phyloP scores from a whole-genome alignment of 176 grass and related monocot genomes.

The Tillandsia leiboldiana region DNA sequence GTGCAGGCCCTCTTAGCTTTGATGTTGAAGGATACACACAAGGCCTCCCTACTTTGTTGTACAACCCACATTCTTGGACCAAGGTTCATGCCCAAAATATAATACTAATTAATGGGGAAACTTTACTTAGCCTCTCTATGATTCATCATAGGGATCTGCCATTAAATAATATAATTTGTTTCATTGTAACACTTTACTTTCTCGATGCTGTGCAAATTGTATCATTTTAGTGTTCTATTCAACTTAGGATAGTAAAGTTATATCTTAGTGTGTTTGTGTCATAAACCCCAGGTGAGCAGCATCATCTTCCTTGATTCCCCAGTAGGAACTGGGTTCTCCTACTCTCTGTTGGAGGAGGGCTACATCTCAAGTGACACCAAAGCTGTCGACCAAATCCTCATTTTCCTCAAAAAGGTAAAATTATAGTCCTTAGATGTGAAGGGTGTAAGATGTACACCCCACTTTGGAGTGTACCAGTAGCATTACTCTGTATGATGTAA shows the following conservation, averaged over 20 bases:
- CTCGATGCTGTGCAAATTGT: too few species aligned
- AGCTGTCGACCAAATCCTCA: conserved; percentile 24
- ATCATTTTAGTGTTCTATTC: too few species aligned
- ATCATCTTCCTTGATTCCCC: conserved; percentile 64
- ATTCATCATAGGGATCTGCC: too few species aligned
- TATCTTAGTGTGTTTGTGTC: background rate
- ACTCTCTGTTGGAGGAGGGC: conserved; percentile 20
- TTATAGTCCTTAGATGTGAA: too few species aligned
- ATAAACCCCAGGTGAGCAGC: conserved; percentile 31
- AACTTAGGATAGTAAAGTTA: too few species aligned
- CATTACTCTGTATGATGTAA: too few species aligned
- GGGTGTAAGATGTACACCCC: too few species aligned
- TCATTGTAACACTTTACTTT: too few species aligned
- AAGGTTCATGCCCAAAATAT: conserved; percentile 16
- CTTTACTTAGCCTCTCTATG: background rate
- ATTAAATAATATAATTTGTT: too few species aligned
- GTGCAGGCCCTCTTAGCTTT: conserved; percentile 52
- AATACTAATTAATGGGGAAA: background rate
- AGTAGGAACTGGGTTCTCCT: conserved; percentile 63
- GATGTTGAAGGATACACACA: conserved; percentile 13
- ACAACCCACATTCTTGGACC: conserved; percentile 49
- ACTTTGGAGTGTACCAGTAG: too few species aligned
- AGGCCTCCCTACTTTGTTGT: conserved; percentile 39
- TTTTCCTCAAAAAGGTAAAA: conserved; percentile 55
- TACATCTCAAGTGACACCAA: conserved; percentile 28